Base-by-base conservation (phyloP, 306 rosid genomes). In the Senna tora region DNA sequence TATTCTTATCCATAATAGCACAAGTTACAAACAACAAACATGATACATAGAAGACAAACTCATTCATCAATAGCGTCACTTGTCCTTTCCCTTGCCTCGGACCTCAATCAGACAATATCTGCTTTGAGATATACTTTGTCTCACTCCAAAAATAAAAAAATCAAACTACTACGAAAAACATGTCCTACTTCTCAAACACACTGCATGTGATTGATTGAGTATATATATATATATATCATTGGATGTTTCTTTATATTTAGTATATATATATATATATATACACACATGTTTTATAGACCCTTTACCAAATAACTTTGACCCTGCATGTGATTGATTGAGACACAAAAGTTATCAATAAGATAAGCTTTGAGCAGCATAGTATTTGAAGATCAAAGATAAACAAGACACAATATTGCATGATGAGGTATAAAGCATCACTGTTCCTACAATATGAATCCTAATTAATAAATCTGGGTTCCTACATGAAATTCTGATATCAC, bases 401-500 rank as follows among this genome's bases (percentile, higher is more conserved):
- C 30, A 54, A 16, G 59, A 65, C 65, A 79, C 45, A n/a, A n/a
- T n/a, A 57, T 67, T 17, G 70, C 65, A 78, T 50, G 28, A 78
- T 50, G 28, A 41, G 38, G 65, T 36, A 15, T 13, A 25, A 56
- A 71, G 60, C 71, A 65, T 71, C 34, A 42, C 65, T 68, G 16
- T 53, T 53, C 71, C 82, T 79, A 76, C 66, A 49, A 74, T 62
- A 50, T 32, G 73, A 69, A 66, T 69, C 72, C 67, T 57, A 75
- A 65, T 36, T 57, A 75, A 65, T 36, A 75, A 78, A 34, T 75
- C 55, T 68, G 34, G 45, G 71, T 73, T 73, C 50, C 83, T 73
- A 60, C 84, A 82, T 70, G 41, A 78, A 78, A 80, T 21, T 64
- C 64, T 42, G 17, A 34, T 17, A 73, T 83, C 72, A 83, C 79